Conservation (phyloP, 768 basidiomycete species). For the Tricholomella constricta region DNA sequence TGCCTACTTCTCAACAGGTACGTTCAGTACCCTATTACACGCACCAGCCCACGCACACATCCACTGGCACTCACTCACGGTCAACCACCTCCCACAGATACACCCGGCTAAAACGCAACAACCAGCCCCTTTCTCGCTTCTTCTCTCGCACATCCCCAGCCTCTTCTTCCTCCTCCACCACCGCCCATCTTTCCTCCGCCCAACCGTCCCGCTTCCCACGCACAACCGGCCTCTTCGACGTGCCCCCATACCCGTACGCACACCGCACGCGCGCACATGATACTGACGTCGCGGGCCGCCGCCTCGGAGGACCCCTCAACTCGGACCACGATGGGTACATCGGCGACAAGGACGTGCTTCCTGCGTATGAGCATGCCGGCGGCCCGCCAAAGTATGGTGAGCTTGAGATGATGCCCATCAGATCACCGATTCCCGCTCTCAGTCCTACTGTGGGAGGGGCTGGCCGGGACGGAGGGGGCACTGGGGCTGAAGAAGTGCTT, state of each 20-base stretch:
- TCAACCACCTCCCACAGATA: conserved; percentile 10
- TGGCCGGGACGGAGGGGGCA: too few relatives aligned
- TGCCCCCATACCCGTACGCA: conserved; percentile 18
- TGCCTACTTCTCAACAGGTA: conserved; percentile 28
- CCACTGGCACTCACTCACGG: conserved; percentile 1
- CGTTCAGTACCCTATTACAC: background rate
- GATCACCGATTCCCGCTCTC: background rate
- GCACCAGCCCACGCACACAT: background rate
- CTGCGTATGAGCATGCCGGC: conserved; percentile 47
- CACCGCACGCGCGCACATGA: conserved; percentile 36
- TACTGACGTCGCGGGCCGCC: conserved; percentile 42
- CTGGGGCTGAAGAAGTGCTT: too few relatives aligned
- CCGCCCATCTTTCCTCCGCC: background rate
- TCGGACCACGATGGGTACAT: conserved; percentile 32
- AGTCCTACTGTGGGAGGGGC: background rate
- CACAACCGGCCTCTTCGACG: conserved; percentile 23
- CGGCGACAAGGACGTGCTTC: conserved; percentile 47
- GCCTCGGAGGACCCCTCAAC: conserved; percentile 17
- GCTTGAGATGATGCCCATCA: conserved; percentile 3
- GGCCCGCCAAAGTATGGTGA: conserved; percentile 50
- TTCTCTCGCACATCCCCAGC: conserved; percentile 4
- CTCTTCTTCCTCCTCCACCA: background rate
- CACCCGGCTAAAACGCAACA: conserved; percentile 7
- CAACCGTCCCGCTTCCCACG: conserved; percentile 16
- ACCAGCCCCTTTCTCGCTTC: conserved; percentile 15